Conservation (phyloP, 2,329 filamentous ascomycete genomes). For the Calonectria multiphialidica region DNA sequence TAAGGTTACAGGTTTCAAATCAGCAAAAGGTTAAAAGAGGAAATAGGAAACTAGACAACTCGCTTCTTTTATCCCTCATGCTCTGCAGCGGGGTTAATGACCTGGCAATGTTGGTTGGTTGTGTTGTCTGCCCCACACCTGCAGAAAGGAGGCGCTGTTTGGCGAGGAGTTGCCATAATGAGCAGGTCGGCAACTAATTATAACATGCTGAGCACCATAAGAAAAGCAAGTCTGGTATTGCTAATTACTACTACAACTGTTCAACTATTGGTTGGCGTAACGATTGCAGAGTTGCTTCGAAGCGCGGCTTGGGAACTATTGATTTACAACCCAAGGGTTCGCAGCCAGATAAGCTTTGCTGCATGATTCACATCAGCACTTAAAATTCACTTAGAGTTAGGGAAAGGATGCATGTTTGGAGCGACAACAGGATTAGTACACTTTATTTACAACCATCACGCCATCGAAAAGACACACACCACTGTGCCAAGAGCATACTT, state of each 20-base stretch:
- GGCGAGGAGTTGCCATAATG: neutral
- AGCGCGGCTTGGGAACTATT: neutral
- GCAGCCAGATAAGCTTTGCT: neutral
- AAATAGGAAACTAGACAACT: neutral
- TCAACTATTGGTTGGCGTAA: neutral
- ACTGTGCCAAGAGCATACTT: neutral
- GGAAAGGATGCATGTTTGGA: neutral
- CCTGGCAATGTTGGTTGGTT: neutral
- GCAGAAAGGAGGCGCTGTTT: neutral
- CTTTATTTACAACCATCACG: neutral
- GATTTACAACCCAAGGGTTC: neutral
- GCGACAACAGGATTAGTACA: neutral
- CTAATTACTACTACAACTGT: neutral
- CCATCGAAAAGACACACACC: neutral
- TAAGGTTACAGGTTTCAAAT: neutral
- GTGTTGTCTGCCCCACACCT: neutral
- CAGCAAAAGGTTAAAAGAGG: neutral
- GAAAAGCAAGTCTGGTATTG: neutral
- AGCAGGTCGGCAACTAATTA: neutral
- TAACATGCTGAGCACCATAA: neutral
- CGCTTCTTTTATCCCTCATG: neutral
- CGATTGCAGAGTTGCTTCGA: neutral
- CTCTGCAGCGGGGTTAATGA: neutral
- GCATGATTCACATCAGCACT: neutral
- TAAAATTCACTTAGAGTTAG: neutral